Conservation (phyloP, 169 alveolate species). For the Perkinsus chesapeaki region DNA sequence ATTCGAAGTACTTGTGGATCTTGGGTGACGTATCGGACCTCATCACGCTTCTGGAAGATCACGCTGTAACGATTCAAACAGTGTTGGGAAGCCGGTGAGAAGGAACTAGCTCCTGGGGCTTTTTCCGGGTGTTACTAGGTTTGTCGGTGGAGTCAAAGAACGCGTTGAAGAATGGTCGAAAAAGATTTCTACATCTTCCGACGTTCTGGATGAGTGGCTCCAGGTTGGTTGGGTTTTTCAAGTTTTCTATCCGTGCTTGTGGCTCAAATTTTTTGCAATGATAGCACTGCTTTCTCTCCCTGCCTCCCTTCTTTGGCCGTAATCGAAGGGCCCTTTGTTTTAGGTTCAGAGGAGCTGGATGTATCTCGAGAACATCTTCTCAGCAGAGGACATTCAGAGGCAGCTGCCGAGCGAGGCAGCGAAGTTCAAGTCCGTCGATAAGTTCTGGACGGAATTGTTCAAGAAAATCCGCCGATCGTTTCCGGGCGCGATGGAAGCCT, state of each 20-base stretch:
- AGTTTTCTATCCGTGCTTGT: background rate
- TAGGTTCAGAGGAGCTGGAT: constrained; percentile 67
- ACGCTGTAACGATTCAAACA: constrained; percentile 67
- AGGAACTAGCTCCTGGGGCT: background rate
- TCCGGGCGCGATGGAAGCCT: background rate
- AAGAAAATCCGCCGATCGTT: constrained; percentile 37
- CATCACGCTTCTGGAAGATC: constrained; percentile 73
- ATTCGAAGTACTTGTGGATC: constrained; percentile 69
- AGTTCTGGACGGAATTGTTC: constrained; percentile 78
- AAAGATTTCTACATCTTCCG: constrained; percentile 64
- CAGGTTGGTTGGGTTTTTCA: constrained; percentile 17
- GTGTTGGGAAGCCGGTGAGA: constrained; percentile 67
- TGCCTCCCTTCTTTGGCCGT: background rate
- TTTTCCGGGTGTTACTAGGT: background rate
- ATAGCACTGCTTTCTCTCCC: background rate
- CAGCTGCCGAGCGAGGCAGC: constrained; percentile 77
- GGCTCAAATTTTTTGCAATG: background rate
- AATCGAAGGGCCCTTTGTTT: background rate
- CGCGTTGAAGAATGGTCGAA: constrained; percentile 81
- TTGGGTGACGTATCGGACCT: constrained; percentile 71
- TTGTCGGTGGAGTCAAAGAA: constrained; percentile 68
- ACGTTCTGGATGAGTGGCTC: constrained; percentile 83
- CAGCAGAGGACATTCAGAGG: constrained; percentile 84
- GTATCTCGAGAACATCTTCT: constrained; percentile 78
- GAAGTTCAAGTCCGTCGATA: constrained; percentile 76